A percentile compares a stretch with the other conserved stretches of the same genome.
Conservation (phyloP, 2,329 filamentous ascomycete species). For the Fusarium citri region DNA sequence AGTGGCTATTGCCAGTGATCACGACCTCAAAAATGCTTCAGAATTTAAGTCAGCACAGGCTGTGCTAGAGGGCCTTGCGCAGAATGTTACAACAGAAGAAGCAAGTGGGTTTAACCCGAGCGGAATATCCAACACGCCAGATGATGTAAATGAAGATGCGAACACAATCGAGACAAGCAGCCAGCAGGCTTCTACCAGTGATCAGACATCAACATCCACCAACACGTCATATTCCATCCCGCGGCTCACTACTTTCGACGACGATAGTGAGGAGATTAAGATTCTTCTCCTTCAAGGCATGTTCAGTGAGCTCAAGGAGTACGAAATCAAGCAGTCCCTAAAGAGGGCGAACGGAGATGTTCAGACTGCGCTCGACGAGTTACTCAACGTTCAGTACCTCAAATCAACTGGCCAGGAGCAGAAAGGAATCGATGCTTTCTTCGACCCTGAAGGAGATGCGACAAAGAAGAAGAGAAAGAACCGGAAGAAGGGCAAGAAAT, state of each 20-base stretch:
- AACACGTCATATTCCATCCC: conserved; percentile 43
- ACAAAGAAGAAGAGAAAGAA: conserved; percentile 55
- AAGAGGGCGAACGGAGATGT: conserved; percentile 76
- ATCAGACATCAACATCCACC: conserved; percentile 37
- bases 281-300: conserved; percentile 72
- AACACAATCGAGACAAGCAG: conserved; percentile 48
- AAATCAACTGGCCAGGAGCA: conserved; percentile 71
- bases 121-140: conserved; percentile 66
- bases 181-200: conserved; percentile 46
- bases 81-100: conserved; percentile 74
- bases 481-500: conserved; percentile 48
- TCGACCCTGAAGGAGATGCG: conserved; percentile 62
- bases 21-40: conserved; percentile 67
- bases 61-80: conserved; percentile 74
- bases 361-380: conserved; percentile 78
- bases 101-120: conserved; percentile 82
- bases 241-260: conserved; percentile 51
- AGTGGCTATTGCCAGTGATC: conserved; percentile 80
- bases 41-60: conserved; percentile 66
- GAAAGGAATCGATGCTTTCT: conserved; percentile 88
- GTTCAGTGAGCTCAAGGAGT: conserved; percentile 75
- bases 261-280: conserved; percentile 69
- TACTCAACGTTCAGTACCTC: conserved; percentile 83
- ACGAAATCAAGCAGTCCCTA: conserved; percentile 74
- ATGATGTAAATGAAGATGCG: conserved; percentile 40